Evolutionary conservation across 345 rosid species (phyloP), one percentile per base, ranked within the genome.

Genomic region (Turnera subulata): DNA sequence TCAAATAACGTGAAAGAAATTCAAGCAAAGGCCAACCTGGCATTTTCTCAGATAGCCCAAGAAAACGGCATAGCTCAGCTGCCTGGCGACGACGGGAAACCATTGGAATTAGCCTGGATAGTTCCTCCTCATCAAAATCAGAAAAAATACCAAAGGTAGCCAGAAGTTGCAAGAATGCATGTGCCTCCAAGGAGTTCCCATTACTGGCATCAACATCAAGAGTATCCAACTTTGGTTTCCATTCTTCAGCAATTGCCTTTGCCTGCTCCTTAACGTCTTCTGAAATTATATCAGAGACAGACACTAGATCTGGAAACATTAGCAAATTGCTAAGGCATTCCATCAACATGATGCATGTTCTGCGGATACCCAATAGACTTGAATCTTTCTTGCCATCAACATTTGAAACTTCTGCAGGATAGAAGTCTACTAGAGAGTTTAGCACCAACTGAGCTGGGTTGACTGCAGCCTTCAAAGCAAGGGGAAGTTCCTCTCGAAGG

Each of bases 101-200:
- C 97, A 90, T 90, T 29, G 99, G 97, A 53, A 94, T 76, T 24
- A 94, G 79, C 83, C 85, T 79, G 51, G 68, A 73, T 29, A 93
- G 68, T 66, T 81, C 85, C 67, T 84, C 85, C 68, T 68, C 95
- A 6, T 85, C 70, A 64, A 87, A 90, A 64, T 77, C 83, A 35
- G 95, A 88, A 61, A 90, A 91, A 74, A 93, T 84, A 47, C 70
- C 84, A 76, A 93, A 93, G 53, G 92, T 89, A 24, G 92, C 90
- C 20, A 93, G 76, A 50, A 93, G 96, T 63, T 93, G 99, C 73
- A 93, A 79, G 64, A 90, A 93, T 21, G 97, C 99, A 84, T 93
- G 99, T 55, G 97, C 99, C 78, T 93, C 99, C 86, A 93, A 81
- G 46, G 96, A 93, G 67, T 93, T 93, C 58, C 99, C 99, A 75